These are phyloP conservation scores for Oryza nivara DNA, from an alignment of 176 grass and related monocot genomes.

Conservation along the genomic window DNA sequence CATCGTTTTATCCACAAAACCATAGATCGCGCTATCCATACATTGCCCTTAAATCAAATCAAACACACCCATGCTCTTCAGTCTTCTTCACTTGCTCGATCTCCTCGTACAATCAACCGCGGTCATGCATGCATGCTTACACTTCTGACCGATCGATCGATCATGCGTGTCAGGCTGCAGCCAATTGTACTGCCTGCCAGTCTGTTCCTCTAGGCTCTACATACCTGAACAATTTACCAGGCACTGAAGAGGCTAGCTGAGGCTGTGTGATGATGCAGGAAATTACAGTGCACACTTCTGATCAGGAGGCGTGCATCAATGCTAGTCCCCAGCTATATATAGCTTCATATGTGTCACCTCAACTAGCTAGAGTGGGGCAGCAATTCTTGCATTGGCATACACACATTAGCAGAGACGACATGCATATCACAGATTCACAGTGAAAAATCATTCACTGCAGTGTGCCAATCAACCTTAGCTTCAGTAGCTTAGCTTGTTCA, in stretches of 20 bases:
- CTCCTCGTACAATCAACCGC: constrained; percentile 21
- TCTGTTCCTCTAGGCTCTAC: constrained; percentile 48
- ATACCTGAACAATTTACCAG: constrained; percentile 1
- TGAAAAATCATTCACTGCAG: constrained; percentile 2
- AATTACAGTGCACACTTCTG: background rate
- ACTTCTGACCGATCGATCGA: background rate
- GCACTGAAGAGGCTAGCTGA: constrained; percentile 18
- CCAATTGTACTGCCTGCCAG: constrained; percentile 32
- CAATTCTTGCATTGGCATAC: constrained; percentile 33
- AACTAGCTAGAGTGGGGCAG: constrained; percentile 23
- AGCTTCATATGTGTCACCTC: background rate
- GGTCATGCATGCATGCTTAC: background rate
- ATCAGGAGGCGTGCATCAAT: background rate
- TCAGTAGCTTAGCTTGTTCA: background rate
- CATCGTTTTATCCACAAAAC: too few relatives aligned
- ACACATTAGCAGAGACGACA: background rate
- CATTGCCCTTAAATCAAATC: too few relatives aligned
- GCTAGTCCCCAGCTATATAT: background rate
- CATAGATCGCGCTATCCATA: too few relatives aligned
- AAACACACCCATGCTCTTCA: too few relatives aligned
- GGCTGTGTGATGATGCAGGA: background rate
- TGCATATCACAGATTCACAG: background rate
- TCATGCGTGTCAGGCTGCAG: background rate
- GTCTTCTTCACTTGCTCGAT: too few relatives aligned
- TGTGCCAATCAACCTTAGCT: background rate